Evolutionary conservation across 495 filamentous ascomycete genomes (phyloP).

Genomic region (Penicillium flavigenum): DNA sequence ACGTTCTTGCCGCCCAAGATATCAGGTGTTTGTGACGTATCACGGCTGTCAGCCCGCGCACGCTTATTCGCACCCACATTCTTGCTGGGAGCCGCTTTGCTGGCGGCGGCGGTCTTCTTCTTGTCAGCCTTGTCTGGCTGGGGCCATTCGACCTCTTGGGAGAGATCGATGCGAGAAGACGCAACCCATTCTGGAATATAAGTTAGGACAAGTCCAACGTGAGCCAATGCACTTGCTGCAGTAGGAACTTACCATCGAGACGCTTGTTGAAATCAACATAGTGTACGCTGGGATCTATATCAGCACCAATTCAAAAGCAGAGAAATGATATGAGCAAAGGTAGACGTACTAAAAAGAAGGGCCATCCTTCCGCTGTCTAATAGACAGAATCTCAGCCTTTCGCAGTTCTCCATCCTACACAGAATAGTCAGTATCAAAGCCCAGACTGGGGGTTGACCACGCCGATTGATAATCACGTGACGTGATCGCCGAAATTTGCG

Average conservation of each 20-base stretch:
- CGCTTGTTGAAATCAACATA: constrained; percentile 99
- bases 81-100: constrained; percentile 49
- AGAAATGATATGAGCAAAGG: neutral
- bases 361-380: constrained; percentile 78
- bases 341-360: constrained; percentile 71
- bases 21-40: constrained; percentile 59
- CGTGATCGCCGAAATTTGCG: constrained; percentile 20
- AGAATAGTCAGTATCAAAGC: constrained; percentile 18
- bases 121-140: constrained; percentile 68
- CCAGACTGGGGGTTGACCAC: neutral
- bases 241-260: constrained; percentile 61
- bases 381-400: constrained; percentile 90
- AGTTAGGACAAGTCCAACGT: constrained; percentile 19
- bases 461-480: constrained; percentile 40
- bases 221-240: neutral
- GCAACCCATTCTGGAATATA: constrained; percentile 78
- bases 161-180: constrained; percentile 75
- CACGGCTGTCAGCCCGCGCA: constrained; percentile 52
- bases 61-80: constrained; percentile 44
- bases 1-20: constrained; percentile 50
- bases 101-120: constrained; percentile 53
- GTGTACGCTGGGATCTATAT: constrained; percentile 63
- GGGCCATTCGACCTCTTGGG: constrained; percentile 74
- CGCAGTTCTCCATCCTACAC: constrained; percentile 75
- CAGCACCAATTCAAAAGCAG: constrained; percentile 15